Percentiles rank a stretch among this genome's conserved stretches.
These are phyloP conservation scores for Hypoxylon sp. DNA, from an alignment of 2,329 filamentous ascomycete species.

Conservation along the genomic window DNA sequence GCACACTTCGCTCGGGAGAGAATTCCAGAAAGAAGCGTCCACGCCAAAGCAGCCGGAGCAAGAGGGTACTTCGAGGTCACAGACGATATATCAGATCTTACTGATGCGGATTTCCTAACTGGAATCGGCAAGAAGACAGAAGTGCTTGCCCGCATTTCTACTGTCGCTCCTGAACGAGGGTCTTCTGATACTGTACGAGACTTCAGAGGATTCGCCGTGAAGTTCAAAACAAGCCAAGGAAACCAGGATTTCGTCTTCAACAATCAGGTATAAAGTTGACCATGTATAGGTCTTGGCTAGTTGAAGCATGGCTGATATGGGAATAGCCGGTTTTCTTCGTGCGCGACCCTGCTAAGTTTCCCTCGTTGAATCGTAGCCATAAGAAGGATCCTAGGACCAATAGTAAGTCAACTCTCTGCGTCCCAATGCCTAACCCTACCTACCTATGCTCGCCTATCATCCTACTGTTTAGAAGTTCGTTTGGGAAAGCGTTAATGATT, in stretches of 20 bases:
- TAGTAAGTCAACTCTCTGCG: constrained; percentile 17
- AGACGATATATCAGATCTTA: constrained; percentile 47
- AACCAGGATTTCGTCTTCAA: constrained; percentile 49
- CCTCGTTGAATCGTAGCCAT: constrained; percentile 47
- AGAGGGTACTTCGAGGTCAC: constrained; percentile 49
- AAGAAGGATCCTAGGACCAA: constrained; percentile 46
- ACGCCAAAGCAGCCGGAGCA: constrained; percentile 44
- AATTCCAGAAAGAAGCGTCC: constrained; percentile 48
- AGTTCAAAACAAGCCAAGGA: constrained; percentile 46
- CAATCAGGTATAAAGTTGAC: constrained; percentile 29
- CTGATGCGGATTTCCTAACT: constrained; percentile 47
- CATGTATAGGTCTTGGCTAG: neutral
- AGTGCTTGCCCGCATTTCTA: constrained; percentile 47
- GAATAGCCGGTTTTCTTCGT: constrained; percentile 47
- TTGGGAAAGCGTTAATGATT: too few species aligned
- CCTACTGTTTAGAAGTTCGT: too few species aligned
- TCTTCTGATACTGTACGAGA: constrained; percentile 47
- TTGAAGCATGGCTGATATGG: neutral
- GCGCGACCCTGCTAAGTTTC: constrained; percentile 48
- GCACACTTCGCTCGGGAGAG: constrained; percentile 45
- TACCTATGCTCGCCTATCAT: too few species aligned
- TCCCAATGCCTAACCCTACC: neutral
- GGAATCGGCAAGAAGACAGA: constrained; percentile 48
- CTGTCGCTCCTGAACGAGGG: constrained; percentile 48
- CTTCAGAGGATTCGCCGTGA: constrained; percentile 48